phyloP scores from a whole-genome alignment of 495 filamentous ascomycete genomes.

The Penicillium verhagenii region DNA sequence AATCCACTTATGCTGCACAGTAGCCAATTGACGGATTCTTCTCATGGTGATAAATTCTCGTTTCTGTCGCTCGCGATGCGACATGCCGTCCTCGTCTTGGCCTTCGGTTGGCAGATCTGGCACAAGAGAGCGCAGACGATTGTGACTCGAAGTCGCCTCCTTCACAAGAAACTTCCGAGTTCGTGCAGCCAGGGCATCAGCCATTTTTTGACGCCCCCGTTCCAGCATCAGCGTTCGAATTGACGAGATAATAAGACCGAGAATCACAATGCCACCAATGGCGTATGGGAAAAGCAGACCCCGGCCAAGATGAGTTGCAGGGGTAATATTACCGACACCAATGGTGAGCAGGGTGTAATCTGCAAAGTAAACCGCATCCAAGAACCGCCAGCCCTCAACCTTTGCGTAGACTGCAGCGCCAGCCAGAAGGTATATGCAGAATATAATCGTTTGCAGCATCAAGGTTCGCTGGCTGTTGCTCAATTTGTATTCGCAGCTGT shows the following conservation, averaged over 20 bases:
- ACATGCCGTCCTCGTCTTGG: neutral
- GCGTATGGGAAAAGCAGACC: conserved; percentile 76
- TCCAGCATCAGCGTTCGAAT: conserved; percentile 80
- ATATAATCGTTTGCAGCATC: conserved; percentile 83
- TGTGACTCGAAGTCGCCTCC: conserved; percentile 14
- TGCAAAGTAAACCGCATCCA: conserved; percentile 81
- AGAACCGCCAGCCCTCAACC: conserved; percentile 75
- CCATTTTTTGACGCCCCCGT: conserved; percentile 67
- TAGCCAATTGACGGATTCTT: conserved; percentile 61
- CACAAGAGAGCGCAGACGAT: conserved; percentile 9
- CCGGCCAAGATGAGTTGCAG: conserved; percentile 60
- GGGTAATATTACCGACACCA: conserved; percentile 70
- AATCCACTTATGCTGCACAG: conserved; percentile 61
- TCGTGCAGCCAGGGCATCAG: conserved; percentile 68
- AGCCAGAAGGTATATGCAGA: conserved; percentile 71
- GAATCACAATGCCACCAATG: conserved; percentile 73
- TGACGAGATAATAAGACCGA: conserved; percentile 83
- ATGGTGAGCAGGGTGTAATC: conserved; percentile 84
- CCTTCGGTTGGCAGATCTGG: conserved; percentile 10
- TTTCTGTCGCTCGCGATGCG: conserved; percentile 59
- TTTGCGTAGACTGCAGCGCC: conserved; percentile 70
- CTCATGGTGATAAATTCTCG: conserved; percentile 80
- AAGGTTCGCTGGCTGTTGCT: conserved; percentile 75
- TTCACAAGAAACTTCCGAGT: conserved; percentile 57
- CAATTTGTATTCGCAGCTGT: conserved; percentile 66